phyloP scores from a whole-genome alignment of 352 stramenopile genomes.

The Phytophthora idaei region DNA sequence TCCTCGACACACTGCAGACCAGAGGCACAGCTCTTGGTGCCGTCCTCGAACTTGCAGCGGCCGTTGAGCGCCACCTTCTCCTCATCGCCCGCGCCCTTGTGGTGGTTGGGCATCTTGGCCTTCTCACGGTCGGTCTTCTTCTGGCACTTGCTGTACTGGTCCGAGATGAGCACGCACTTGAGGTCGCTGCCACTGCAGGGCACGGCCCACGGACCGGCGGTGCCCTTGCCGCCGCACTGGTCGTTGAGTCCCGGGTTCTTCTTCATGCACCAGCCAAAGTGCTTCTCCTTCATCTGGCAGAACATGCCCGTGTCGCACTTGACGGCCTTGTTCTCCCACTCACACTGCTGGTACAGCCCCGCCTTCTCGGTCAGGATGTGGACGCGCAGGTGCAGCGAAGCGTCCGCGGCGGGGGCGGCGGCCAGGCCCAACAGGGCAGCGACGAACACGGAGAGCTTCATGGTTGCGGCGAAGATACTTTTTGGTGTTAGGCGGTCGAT shows the following conservation, averaged over 20 bases:
- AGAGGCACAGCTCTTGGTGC: constrained; percentile 17
- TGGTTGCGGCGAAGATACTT: constrained; percentile 9
- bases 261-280: constrained; percentile 38
- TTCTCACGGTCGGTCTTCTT: constrained; percentile 27
- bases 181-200: constrained; percentile 28
- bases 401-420: constrained; percentile 12
- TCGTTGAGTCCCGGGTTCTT: constrained; percentile 29
- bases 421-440: constrained; percentile 15
- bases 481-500: constrained; percentile 10
- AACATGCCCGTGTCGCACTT: constrained; percentile 35
- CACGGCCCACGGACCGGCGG: constrained; percentile 27
- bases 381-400: constrained; percentile 28
- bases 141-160: constrained; percentile 41
- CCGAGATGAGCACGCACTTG: constrained; percentile 34
- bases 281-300: constrained; percentile 31
- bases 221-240: constrained; percentile 34
- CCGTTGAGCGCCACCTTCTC: constrained; percentile 30
- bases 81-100: constrained; percentile 16
- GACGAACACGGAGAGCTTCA: constrained; percentile 29
- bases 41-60: constrained; percentile 36
- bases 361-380: constrained; percentile 30
- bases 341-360: constrained; percentile 32
- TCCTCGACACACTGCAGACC: constrained; percentile 38
- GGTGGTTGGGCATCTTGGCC: constrained; percentile 22
- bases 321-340: constrained; percentile 36